Evolutionary conservation across 371 early-diverging fungal species (phyloP), one percentile per base, ranked within the genome.

Genomic region (Mortierella sp.): DNA sequence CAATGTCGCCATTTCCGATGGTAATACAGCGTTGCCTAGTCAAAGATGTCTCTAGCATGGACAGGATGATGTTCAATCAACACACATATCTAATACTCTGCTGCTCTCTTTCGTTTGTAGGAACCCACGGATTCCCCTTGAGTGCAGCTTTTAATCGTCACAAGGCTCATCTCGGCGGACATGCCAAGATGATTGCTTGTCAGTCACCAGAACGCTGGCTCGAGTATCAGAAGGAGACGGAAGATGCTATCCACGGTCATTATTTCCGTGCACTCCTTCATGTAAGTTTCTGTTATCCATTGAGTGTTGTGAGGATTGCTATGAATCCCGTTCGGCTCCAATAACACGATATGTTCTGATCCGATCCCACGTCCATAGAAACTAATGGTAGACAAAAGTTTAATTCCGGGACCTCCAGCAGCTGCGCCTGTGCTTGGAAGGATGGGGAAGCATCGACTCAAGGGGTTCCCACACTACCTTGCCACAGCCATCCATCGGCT

Each of bases 131-230:
- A 28, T 74, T 74, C 41, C 74, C 74, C 5, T 21, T 74, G 28
- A 74, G 74, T 14, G 37, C 47, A 0, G 71, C 52, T 14, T 62
- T 90, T 24, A 68, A 71, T 17, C 59, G 65, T 7, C 68, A 65
- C 12, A 54, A 61, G 22, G 80, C 82, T 16, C 74, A 69, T 10
- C 78, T 92, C 8, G 91, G 94, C 0, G 86, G 86, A 16, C 90
- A 92, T 17, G 90, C 93, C 5, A 86, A 89, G 46, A 94, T 92
- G 81, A 74, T 91, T 21, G 94, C 95, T 1, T 95, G 95, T 62
- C 95, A 95, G 68, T 88, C 94, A 0, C 90, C 94, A 2, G 83
- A 86, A 47, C 87, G 93, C 3, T 95, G 95, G 95, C 74, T 83
- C 8, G 74, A 70, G 31, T 78, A 86, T 31, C 78, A 81, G 22